These are phyloP conservation scores for Acidiella bohemica DNA, from an alignment of 495 filamentous ascomycete species.

Conservation along the genomic window DNA sequence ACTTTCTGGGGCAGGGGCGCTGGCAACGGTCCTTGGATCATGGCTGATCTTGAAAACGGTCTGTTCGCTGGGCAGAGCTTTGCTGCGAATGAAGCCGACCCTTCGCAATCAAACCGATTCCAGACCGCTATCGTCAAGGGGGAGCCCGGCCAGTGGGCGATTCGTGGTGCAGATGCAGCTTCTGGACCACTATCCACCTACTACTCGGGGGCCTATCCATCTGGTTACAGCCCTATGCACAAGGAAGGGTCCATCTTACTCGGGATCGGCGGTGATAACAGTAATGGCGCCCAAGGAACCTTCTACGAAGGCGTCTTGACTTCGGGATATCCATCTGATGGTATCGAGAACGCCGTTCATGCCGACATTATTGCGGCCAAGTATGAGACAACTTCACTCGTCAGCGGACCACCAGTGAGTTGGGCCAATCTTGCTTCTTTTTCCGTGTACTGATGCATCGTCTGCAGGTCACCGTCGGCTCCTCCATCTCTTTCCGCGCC, in stretches of 20 bases:
- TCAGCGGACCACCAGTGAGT: slow-evolving; percentile 35
- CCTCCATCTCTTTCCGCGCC: slow-evolving; percentile 36
- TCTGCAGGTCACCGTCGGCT: slow-evolving; percentile 38
- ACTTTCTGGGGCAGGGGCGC: slow-evolving; percentile 38
- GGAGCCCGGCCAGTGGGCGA: slow-evolving; percentile 37
- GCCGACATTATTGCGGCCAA: slow-evolving; percentile 44
- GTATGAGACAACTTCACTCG: slow-evolving; percentile 36
- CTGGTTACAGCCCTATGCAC: slow-evolving; percentile 45
- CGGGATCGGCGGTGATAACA: slow-evolving; percentile 47
- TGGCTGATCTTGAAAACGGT: slow-evolving; percentile 49
- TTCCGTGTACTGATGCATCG: no score
- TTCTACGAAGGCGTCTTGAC: slow-evolving; percentile 53
- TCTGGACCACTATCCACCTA: slow-evolving; percentile 42
- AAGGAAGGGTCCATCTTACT: slow-evolving; percentile 50
- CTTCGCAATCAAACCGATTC: slow-evolving; percentile 38
- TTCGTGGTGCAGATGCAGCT: slow-evolving; percentile 40
- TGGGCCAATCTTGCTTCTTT: no score
- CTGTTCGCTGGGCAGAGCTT: slow-evolving; percentile 39
- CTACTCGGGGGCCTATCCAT: slow-evolving; percentile 40
- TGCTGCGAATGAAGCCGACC: slow-evolving; percentile 33
- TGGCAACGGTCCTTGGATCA: slow-evolving; percentile 45
- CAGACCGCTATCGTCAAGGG: slow-evolving; percentile 42
- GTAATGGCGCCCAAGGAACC: slow-evolving; percentile 40
- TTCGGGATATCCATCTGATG: slow-evolving; percentile 42
- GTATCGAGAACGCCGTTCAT: slow-evolving; percentile 41